phyloP scores from a whole-genome alignment of 73 alveolate species.

The Uronychia setigera region DNA sequence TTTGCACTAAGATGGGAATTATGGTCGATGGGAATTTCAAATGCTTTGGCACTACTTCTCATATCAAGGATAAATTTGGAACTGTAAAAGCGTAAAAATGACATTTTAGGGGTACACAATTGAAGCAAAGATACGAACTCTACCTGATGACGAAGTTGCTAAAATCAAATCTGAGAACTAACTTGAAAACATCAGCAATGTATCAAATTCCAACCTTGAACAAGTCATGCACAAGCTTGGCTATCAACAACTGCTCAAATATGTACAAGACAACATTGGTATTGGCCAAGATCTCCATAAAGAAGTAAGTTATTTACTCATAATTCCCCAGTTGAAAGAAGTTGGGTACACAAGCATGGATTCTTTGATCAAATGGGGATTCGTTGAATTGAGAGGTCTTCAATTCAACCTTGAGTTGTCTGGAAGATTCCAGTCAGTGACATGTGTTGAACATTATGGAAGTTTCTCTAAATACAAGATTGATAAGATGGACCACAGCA shows the following conservation, averaged over 20 bases:
- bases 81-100: slow-evolving; percentile 19
- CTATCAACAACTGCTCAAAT: neutral
- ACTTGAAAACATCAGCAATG: neutral
- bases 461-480: slow-evolving; percentile 55
- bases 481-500: slow-evolving; percentile 72
- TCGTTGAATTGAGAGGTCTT: slow-evolving; percentile 31
- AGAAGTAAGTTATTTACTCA: neutral
- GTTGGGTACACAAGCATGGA: slow-evolving; percentile 14
- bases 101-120: slow-evolving; percentile 78
- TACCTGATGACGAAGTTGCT: slow-evolving; percentile 35
- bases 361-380: slow-evolving; percentile 40
- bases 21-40: slow-evolving; percentile 84
- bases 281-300: neutral
- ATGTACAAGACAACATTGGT: neutral
- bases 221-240: neutral
- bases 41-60: slow-evolving; percentile 86
- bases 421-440: slow-evolving; percentile 20
- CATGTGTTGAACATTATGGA: slow-evolving; percentile 66
- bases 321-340: neutral
- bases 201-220: neutral
- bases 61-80: slow-evolving; percentile 90
- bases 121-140: slow-evolving; percentile 66
- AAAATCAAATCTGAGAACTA: neutral
- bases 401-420: slow-evolving; percentile 11
- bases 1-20: slow-evolving; percentile 88